Base-by-base conservation (phyloP, 2,329 filamentous ascomycete species). In the Lasiodiplodia citricola region DNA sequence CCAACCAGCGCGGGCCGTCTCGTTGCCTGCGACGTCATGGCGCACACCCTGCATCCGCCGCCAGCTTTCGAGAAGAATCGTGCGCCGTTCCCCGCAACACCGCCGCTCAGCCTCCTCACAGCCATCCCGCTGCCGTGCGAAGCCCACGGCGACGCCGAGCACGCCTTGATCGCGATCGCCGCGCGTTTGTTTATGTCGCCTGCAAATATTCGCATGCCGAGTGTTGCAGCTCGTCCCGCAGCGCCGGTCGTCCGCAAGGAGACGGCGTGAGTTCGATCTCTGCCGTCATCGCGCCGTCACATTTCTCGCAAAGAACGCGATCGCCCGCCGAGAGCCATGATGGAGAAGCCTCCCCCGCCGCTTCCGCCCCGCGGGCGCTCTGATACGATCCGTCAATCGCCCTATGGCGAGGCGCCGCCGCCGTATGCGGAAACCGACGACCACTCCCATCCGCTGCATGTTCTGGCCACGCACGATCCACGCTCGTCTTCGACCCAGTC, bases 401-500 rank as follows among this genome's bases (percentile, higher is more conserved):
- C 70, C 69, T 70, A 44, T 55, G 71, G 63, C 67, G 71, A 71
- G 13, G 69, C 71, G 47, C 70, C 74, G 37, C 72, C 70, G 21
- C 71, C 70, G 44, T 73, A 75, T 35, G 57, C 73, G 52, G 65
- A 67, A 58, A 10, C 37, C 41, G 51, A 31, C 21, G 38, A 52
- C 3, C 7, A 28, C 35, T 8, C 38, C 75, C 52, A 67, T 38
- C 63, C 67, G 28, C n/a, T 65, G 37, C 51, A 71, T 38, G 72
- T 70, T 62, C 76, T 79, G 73, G 72, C 73, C 11, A 78, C 76
- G 35, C 69, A 77, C 37, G 83, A 85, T 70, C 82, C 80, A 31
- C 80, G 83, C 28, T 80, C 81, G 3, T 81, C 80, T 2, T 85
- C 83, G 3, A 80, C 79, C 4, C 79, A 85, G 67, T 85, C 83